Base-by-base conservation (phyloP, 169 alveolate genomes). In the Plasmodium sp. region DNA sequence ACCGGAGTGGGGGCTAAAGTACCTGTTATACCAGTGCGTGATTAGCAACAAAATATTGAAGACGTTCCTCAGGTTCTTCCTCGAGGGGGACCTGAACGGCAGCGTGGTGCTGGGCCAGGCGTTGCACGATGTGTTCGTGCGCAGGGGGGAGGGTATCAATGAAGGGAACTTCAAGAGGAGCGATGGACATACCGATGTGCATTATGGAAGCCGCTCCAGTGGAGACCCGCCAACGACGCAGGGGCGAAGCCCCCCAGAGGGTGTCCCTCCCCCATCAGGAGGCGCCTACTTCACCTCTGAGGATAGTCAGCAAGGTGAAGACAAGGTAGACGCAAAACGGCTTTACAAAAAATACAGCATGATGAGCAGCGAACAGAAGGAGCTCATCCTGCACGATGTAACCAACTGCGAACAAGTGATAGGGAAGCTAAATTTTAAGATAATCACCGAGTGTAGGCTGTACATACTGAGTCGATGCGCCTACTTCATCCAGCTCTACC, bases 1-100 rank as follows among this genome's bases (percentile, higher is more conserved):
- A 45, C 94, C 94, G n/a, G 94, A 90, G 48, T 90, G 94, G 94
- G 94, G 94, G 10, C 48, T 90, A 14, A 90, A 90, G 41, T 90
- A 90, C 73, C 73, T 90, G 73, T 62, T 90, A 9, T 90, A 90
- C 74, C 94, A 90, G 51, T 90, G 84, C 18, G 51, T 90, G 48
- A 90, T 90, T 79, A 90, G 94, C 74, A 80, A 67, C 73, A 41
- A 27, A 6, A 90, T 90, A 41, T 58, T 90, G 73, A 90, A 90
- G 54, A 80, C 62, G 83, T 45, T 79, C 22, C 39, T 90, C 4
- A 79, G 34, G 62, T 90, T 34, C 7, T 58, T 34, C 54, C 48
- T 80, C 2, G 72, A 12, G 22, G 56, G 33, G 34, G 82, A 80
- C 22, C n/a, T 90, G 12, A 41, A 79, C 34, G 54, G 73, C 16